Percentiles rank a stretch among this genome's conserved stretches.
phyloP scores from a whole-genome alignment of 164 flowering plant genomes.

The Vitis cinerea region DNA sequence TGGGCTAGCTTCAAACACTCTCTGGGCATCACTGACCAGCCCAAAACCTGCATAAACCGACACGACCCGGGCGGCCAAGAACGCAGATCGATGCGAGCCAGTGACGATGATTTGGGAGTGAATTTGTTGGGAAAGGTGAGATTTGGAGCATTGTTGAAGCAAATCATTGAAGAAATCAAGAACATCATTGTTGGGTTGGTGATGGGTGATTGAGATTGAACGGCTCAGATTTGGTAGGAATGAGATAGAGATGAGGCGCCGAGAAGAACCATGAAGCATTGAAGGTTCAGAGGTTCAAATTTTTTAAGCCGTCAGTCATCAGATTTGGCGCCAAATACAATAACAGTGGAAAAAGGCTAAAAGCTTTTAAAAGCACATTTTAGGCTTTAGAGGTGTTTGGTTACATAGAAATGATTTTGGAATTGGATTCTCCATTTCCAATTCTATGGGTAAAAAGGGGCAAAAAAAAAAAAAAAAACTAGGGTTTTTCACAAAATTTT shows the following conservation, averaged over 20 bases:
- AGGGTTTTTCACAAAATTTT: too few relatives aligned
- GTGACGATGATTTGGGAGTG: conserved; percentile 47
- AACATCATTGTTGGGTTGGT: conserved; percentile 4
- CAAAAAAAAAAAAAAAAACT: too few relatives aligned
- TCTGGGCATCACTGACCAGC: conserved; percentile 38
- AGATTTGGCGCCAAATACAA: too few relatives aligned
- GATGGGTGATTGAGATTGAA: conserved; percentile 7
- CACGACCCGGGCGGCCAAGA: conserved; percentile 54
- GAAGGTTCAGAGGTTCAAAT: background rate
- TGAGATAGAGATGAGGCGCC: background rate
- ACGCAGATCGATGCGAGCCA: conserved; percentile 33
- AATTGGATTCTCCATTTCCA: too few relatives aligned
- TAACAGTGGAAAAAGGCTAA: too few relatives aligned
- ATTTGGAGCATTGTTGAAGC: conserved; percentile 38
- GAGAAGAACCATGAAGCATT: conserved; percentile 11
- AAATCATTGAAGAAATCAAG: conserved; percentile 46
- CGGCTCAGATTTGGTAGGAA: conserved; percentile 3
- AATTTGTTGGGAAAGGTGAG: conserved; percentile 33
- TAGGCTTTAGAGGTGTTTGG: too few relatives aligned
- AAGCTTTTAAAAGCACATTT: too few relatives aligned
- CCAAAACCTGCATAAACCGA: conserved; percentile 45
- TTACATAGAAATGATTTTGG: too few relatives aligned
- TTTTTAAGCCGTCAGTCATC: background rate
- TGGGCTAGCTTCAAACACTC: conserved; percentile 38
- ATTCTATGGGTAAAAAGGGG: too few relatives aligned